These are phyloP conservation scores for Eruca vesicaria DNA, from an alignment of 441 rosid genomes.

Conservation along the genomic window DNA sequence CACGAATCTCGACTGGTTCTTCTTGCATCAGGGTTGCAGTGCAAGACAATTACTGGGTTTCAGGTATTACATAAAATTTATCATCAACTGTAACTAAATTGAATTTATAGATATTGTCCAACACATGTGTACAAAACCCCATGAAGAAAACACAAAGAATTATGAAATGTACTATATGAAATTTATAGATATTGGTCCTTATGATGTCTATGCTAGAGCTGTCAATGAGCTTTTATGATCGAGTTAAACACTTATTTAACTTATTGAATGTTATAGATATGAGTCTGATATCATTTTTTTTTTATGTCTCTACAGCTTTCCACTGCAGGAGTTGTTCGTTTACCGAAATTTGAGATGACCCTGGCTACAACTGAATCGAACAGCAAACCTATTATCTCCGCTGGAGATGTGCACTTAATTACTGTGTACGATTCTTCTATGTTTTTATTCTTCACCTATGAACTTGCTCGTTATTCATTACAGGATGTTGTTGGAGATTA, in stretches of 20 bases:
- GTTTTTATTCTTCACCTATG: conserved; percentile 6
- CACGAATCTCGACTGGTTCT: conserved; percentile 97
- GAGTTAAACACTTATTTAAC: not conserved
- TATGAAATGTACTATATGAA: not conserved
- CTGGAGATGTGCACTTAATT: conserved; percentile 80
- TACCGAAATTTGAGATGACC: conserved; percentile 95
- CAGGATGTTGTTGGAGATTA: not conserved
- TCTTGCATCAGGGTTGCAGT: conserved; percentile 98
- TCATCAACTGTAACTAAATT: not conserved
- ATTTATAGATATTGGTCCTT: not conserved
- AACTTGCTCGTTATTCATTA: conserved; percentile 12
- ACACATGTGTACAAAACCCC: conserved; percentile 11
- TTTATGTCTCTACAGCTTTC: conserved; percentile 69
- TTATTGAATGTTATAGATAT: conserved; percentile 14
- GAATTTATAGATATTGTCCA: not conserved
- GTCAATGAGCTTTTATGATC: not conserved
- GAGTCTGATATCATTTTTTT: conserved; percentile 17
- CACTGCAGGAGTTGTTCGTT: conserved; percentile 79
- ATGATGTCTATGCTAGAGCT: conserved; percentile 6
- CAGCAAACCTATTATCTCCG: conserved; percentile 86
- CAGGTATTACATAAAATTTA: conserved; percentile 49
- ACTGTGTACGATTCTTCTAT: conserved; percentile 64
- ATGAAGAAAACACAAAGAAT: not conserved
- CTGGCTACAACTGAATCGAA: conserved; percentile 88
- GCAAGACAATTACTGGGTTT: conserved; percentile 84